phyloP scores from a whole-genome alignment of 225 moss, liverwort and hornwort species.

The Pseudoscleropodium purum region DNA sequence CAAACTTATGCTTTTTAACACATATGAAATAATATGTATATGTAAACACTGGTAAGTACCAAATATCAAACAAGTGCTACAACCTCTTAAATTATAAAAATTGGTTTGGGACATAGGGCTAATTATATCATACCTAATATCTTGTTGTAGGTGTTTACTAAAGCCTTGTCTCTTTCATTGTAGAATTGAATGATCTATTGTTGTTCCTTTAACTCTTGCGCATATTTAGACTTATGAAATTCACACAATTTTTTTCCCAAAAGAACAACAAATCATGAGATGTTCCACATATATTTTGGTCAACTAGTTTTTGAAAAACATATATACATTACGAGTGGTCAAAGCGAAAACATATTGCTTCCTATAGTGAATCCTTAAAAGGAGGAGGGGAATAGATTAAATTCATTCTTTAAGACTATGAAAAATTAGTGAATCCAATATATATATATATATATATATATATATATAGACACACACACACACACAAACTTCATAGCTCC shows the following conservation, averaged over 20 bases:
- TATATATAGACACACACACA: too few species aligned
- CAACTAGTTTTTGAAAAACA: neutral
- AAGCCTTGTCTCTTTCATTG: neutral
- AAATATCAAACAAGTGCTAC: neutral
- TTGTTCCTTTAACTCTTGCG: neutral
- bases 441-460: too few species aligned
- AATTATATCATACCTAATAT: neutral
- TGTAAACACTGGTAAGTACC: neutral
- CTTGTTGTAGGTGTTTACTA: neutral
- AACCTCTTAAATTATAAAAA: neutral
- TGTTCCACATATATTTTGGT: neutral
- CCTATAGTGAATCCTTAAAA: neutral
- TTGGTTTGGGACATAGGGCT: neutral
- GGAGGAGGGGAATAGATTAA: rapidly evolving
- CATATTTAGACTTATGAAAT: neutral
- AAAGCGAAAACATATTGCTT: neutral
- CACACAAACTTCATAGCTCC: too few species aligned
- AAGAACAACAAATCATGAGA: neutral
- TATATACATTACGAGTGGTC: neutral
- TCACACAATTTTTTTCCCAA: rapidly evolving
- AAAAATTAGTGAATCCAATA: neutral
- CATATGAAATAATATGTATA: neutral
- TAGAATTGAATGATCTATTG: neutral
- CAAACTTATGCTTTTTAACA: neutral
- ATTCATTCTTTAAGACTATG: neutral